phyloP scores from a whole-genome alignment of 441 rosid genomes.

The Euphorbia celastroides region DNA sequence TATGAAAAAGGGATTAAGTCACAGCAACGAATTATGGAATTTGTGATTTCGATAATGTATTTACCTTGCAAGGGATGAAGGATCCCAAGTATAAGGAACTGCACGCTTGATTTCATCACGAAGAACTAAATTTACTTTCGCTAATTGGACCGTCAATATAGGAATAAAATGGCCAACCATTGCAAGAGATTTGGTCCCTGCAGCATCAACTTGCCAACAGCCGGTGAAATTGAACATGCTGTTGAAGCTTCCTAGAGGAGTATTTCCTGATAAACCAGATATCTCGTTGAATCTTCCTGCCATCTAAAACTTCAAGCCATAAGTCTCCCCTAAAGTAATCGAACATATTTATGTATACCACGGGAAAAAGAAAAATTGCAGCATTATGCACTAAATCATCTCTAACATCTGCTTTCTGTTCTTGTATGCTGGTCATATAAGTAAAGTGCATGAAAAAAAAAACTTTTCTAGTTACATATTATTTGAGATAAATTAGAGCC shows the following conservation, averaged over 20 bases:
- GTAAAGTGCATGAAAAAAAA: too few species aligned
- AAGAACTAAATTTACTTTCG: constrained; percentile 31
- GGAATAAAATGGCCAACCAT: constrained; percentile 57
- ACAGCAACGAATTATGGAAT: not conserved
- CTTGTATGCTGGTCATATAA: too few species aligned
- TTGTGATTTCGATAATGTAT: not conserved
- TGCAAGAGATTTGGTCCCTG: constrained; percentile 51
- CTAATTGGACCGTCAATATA: constrained; percentile 46
- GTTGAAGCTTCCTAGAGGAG: constrained; percentile 63
- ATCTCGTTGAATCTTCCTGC: constrained; percentile 41
- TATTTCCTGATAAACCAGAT: constrained; percentile 38
- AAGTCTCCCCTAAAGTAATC: constrained; percentile 3
- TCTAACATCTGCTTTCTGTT: too few species aligned
- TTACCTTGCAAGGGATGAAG: constrained; percentile 62
- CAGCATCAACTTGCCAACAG: constrained; percentile 49
- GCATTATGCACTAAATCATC: not conserved
- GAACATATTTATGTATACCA: too few species aligned
- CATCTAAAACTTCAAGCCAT: constrained; percentile 45
- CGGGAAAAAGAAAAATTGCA: not conserved
- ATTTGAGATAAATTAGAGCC: not conserved
- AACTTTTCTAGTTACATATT: too few species aligned
- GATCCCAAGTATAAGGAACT: constrained; percentile 62
- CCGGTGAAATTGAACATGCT: constrained; percentile 67
- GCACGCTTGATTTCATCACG: constrained; percentile 44
- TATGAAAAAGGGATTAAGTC: not conserved